Evolutionary conservation across 805 yeast genomes (phyloP).

Genomic region (Cyberlindnera mrakii): DNA sequence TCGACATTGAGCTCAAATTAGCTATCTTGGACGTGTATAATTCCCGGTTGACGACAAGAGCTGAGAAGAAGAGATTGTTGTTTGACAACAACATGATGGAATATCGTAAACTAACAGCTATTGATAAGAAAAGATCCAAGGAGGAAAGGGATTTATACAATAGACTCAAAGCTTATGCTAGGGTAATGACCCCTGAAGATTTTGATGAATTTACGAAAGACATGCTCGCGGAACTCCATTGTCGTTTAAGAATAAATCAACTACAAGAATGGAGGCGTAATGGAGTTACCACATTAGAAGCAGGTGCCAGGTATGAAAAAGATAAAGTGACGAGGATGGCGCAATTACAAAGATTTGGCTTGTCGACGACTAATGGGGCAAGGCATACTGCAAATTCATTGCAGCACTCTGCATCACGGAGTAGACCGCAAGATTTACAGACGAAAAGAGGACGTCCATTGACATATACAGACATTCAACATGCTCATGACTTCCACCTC

Average conservation of each 20-base stretch:
- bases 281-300: slow-evolving; percentile 80
- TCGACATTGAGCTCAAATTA: slow-evolving; percentile 85
- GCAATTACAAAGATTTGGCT: slow-evolving; percentile 49
- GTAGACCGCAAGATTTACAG: slow-evolving; percentile 16
- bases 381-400: slow-evolving; percentile 29
- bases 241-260: slow-evolving; percentile 78
- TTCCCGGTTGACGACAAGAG: slow-evolving; percentile 82
- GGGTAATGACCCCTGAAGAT: slow-evolving; percentile 76
- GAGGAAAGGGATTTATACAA: slow-evolving; percentile 83
- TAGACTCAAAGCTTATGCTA: slow-evolving; percentile 72
- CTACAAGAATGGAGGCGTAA: slow-evolving; percentile 89
- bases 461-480: slow-evolving; percentile 62
- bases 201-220: slow-evolving; percentile 70
- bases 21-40: slow-evolving; percentile 86
- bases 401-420: slow-evolving; percentile 19
- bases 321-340: slow-evolving; percentile 70
- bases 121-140: slow-evolving; percentile 79
- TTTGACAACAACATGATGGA: slow-evolving; percentile 75
- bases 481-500: slow-evolving; percentile 76
- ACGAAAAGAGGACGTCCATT: slow-evolving; percentile 33
- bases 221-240: slow-evolving; percentile 68
- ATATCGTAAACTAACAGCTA: slow-evolving; percentile 71
- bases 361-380: slow-evolving; percentile 22
- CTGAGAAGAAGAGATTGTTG: slow-evolving; percentile 83
- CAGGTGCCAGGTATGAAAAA: slow-evolving; percentile 80